Base-by-base conservation (phyloP, 306 rosid genomes). In the Luffa aegyptiaca region DNA sequence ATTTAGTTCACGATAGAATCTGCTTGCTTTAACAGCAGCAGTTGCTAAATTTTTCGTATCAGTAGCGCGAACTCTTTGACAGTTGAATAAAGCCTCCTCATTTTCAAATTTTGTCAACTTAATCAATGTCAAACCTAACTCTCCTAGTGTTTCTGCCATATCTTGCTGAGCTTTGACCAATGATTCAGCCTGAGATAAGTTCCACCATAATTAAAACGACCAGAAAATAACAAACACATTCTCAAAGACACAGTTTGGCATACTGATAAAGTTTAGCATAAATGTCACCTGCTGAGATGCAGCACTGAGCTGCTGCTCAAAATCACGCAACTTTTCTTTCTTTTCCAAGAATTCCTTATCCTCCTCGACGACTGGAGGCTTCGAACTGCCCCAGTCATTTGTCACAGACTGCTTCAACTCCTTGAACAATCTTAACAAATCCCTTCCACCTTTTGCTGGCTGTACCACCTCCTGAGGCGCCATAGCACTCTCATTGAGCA, bases 121-220 rank as follows among this genome's bases (percentile, higher is more conserved):
- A 73, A 95, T 86, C 79, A 92, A 90, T 33, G 96, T 89, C 77
- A 95, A 75, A 79, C 98, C 97, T 78, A 95, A 82, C 75, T 90
- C 98, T 58, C 97, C 98, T 92, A 90, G 73, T 66, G 97, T 91
- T 84, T 91, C 98, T 80, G 97, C 97, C 95, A 95, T 95, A 80
- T 92, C 98, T 84, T 92, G 97, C 87, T 92, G 98, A 72, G 97
- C 89, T 83, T 91, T 92, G 21, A 95, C 97, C 52, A 95, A 92
- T 65, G 95, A 83, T 88, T 95, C 98, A 4, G 98, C 98, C 98
- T 95, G 80, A 20, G 13, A 20, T 12, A 52, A 68, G 78, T 74
- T 16, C 10, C 33, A 53, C 35, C 66, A 81, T 64, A 82, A 20
- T 82, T 65, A 75, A 66, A 76, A 80, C 51, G 76, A 77, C 16